phyloP scores from a whole-genome alignment of 495 filamentous ascomycete species.

The Penicillium parvum region DNA sequence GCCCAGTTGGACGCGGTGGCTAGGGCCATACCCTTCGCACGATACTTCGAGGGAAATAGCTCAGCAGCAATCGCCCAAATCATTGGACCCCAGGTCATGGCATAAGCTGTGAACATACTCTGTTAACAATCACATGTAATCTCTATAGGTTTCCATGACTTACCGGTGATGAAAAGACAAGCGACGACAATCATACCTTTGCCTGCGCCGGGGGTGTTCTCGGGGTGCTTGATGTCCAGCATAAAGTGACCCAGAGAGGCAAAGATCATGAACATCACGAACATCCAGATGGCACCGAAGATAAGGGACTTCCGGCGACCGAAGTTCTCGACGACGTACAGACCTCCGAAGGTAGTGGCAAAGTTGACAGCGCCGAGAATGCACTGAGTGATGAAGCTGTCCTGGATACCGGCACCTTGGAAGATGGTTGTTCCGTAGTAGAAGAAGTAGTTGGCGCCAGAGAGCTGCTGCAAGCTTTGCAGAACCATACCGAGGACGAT shows the following conservation, averaged over 20 bases:
- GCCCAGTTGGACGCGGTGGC: conserved; percentile 79
- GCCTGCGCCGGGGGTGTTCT: conserved; percentile 56
- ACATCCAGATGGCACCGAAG: conserved; percentile 62
- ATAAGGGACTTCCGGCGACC: conserved; percentile 68
- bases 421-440: conserved; percentile 77
- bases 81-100: conserved; percentile 75
- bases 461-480: conserved; percentile 66
- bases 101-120: no score
- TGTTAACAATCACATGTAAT: no score
- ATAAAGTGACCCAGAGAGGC: conserved; percentile 63
- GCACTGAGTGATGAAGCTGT: conserved; percentile 68
- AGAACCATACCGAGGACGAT: conserved; percentile 62
- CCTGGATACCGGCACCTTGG: conserved; percentile 60
- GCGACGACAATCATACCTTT: conserved; percentile 73
- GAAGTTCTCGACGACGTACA: conserved; percentile 67
- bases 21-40: conserved; percentile 67
- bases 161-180: conserved; percentile 59
- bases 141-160: no score
- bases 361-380: conserved; percentile 75
- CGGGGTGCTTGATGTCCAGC: conserved; percentile 51
- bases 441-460: conserved; percentile 72
- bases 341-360: conserved; percentile 61
- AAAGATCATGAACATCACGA: conserved; percentile 67
- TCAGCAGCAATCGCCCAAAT: conserved; percentile 76
- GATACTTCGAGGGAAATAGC: conserved; percentile 71